Conservation (phyloP, 2,329 filamentous ascomycete species). For the Penicillium digitatum region DNA sequence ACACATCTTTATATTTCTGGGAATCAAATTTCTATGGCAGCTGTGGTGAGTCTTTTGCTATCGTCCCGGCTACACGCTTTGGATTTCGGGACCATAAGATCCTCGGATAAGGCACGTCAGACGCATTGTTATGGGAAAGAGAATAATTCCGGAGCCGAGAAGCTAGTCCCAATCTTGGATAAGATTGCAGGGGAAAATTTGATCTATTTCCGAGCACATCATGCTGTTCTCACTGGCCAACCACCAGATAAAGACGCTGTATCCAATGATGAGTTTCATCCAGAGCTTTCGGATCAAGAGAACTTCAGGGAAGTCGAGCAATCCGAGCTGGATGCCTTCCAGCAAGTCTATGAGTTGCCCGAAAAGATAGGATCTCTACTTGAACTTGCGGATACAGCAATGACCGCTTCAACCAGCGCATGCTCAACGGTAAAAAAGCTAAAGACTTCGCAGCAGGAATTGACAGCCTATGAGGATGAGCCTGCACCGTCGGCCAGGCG, state of each 20-base stretch:
- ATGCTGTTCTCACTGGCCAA: constrained; percentile 52
- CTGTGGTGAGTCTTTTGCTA: constrained; percentile 51
- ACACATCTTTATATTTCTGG: constrained; percentile 59
- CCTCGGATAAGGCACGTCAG: constrained; percentile 26
- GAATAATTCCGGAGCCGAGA: constrained; percentile 51
- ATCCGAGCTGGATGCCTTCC: constrained; percentile 25
- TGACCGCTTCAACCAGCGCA: constrained; percentile 5
- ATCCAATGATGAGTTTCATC: constrained; percentile 25
- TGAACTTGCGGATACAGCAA: constrained; percentile 40
- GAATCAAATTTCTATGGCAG: constrained; percentile 55
- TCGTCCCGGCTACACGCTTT: constrained; percentile 53
- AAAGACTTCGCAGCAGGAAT: neutral
- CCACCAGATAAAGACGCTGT: constrained; percentile 30
- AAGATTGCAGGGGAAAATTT: constrained; percentile 47
- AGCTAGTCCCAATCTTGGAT: constrained; percentile 51
- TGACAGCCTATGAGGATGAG: constrained; percentile 28
- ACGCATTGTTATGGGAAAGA: constrained; percentile 9
- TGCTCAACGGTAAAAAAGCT: neutral
- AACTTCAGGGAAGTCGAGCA: constrained; percentile 24
- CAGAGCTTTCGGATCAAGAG: constrained; percentile 34
- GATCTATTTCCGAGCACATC: constrained; percentile 54
- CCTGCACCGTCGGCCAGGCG: constrained; percentile 32
- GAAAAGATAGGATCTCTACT: constrained; percentile 29
- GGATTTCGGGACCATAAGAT: constrained; percentile 51
- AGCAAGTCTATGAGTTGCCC: constrained; percentile 37